Conservation (phyloP, 1,284 basidiomycete genomes). For the Cutaneotrichosporon spelunceum region DNA sequence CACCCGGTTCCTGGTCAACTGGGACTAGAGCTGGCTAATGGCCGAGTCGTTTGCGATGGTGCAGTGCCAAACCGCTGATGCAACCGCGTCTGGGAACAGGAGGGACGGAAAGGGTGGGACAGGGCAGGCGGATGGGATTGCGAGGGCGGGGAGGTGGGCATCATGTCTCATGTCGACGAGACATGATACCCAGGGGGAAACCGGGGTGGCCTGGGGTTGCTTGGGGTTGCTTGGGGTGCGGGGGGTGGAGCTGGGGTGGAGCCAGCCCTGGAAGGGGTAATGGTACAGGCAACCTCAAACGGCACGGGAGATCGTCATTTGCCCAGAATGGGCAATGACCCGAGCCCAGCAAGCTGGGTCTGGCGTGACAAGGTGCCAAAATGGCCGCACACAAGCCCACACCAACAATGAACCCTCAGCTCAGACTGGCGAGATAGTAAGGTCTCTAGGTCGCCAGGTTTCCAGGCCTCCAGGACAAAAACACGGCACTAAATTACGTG, state of each 20-base stretch:
- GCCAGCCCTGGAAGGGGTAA: not conserved
- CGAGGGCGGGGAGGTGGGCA: not conserved
- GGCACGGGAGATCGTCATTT: conserved; percentile 9
- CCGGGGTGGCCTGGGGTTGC: too few species aligned
- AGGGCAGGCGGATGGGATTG: not conserved
- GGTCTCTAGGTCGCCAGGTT: too few species aligned
- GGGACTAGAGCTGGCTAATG: not conserved
- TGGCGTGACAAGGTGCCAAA: not conserved
- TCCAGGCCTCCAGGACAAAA: not conserved
- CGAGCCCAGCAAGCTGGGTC: conserved; percentile 9
- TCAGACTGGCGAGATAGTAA: not conserved
- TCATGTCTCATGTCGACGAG: not conserved
- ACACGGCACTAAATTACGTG: not conserved
- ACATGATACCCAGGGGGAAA: conserved; percentile 2
- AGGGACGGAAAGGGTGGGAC: not conserved
- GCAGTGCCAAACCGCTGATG: not conserved
- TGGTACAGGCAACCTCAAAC: not conserved
- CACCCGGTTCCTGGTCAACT: conserved; percentile 1
- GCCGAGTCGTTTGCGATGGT: not conserved
- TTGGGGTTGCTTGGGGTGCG: too few species aligned
- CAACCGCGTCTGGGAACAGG: not conserved
- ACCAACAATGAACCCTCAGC: not conserved
- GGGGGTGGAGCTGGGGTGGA: too few species aligned
- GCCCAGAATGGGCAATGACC: conserved; percentile 8
- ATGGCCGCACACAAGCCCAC: not conserved